A percentile compares a stretch with the other conserved stretches of the same genome.
Conservation (phyloP, 192 early-diverging fungal species). For the Linnemannia zychae region DNA sequence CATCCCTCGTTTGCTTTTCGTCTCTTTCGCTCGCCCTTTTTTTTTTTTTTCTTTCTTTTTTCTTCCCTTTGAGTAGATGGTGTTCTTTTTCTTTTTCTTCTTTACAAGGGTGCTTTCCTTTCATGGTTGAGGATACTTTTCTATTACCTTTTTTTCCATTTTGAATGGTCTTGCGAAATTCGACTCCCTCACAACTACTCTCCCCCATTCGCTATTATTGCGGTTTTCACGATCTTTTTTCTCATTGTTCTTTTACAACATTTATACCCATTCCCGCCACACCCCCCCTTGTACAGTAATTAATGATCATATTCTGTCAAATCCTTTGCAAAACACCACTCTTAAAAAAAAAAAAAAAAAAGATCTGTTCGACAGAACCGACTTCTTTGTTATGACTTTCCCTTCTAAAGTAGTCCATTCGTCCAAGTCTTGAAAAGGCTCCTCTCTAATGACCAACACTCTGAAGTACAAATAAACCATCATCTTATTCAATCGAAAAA, state of each 20-base stretch:
- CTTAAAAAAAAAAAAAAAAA: neutral
- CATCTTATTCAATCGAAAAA: neutral
- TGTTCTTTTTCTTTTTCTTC: neutral
- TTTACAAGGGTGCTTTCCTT: neutral
- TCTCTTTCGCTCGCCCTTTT: neutral
- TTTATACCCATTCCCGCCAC: neutral
- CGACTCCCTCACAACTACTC: slow-evolving; percentile 2
- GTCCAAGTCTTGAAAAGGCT: neutral
- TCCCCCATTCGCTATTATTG: neutral
- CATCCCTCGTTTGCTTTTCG: neutral
- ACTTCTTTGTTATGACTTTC: neutral
- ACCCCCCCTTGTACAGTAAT: slow-evolving; percentile 27
- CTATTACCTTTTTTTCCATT: neutral
- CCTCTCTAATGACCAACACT: too few species aligned
- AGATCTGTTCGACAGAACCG: neutral
- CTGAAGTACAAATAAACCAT: neutral
- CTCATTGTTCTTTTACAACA: neutral
- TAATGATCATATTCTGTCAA: slow-evolving; percentile 37
- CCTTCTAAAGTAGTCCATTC: neutral
- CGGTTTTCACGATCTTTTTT: neutral
- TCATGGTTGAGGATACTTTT: neutral
- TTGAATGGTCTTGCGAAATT: slow-evolving; percentile 13
- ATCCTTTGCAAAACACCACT: neutral
- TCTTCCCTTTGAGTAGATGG: neutral
- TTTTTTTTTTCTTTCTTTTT: neutral